These are phyloP conservation scores for Papiliotrema laurentii DNA, from an alignment of 1,284 basidiomycete species.

Conservation along the genomic window DNA sequence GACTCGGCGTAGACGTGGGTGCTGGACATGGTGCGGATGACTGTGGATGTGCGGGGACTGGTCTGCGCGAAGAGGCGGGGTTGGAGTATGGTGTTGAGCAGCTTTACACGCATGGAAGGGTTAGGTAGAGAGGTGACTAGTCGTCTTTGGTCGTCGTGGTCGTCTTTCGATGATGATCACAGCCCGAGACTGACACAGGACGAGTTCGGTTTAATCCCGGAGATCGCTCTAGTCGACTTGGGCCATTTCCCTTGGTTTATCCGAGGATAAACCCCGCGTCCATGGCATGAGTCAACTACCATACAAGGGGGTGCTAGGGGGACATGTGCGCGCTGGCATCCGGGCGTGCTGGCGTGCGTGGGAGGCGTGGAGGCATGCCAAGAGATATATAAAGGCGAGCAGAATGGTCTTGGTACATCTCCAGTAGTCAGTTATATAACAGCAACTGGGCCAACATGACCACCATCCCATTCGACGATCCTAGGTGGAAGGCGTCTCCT, in stretches of 20 bases:
- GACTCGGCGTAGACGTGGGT: conserved; percentile 4
- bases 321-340: no score
- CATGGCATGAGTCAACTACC: no score
- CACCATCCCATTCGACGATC: conserved; percentile 7
- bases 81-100: background rate
- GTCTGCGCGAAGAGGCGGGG: background rate
- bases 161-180: background rate
- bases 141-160: background rate
- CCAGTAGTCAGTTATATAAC: no score
- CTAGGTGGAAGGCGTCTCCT: background rate
- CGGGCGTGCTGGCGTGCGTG: no score
- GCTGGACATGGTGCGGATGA: conserved; percentile 6
- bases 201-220: no score
- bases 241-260: no score
- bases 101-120: background rate
- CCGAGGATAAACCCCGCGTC: background rate
- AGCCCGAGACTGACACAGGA: no score
- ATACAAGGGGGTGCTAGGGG: no score
- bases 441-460: background rate
- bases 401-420: no score
- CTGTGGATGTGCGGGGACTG: background rate
- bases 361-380: no score
- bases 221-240: no score
- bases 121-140: background rate
- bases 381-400: no score